These are phyloP conservation scores for Helotiales sp. DNA, from an alignment of 2,329 filamentous ascomycete species.

Conservation along the genomic window DNA sequence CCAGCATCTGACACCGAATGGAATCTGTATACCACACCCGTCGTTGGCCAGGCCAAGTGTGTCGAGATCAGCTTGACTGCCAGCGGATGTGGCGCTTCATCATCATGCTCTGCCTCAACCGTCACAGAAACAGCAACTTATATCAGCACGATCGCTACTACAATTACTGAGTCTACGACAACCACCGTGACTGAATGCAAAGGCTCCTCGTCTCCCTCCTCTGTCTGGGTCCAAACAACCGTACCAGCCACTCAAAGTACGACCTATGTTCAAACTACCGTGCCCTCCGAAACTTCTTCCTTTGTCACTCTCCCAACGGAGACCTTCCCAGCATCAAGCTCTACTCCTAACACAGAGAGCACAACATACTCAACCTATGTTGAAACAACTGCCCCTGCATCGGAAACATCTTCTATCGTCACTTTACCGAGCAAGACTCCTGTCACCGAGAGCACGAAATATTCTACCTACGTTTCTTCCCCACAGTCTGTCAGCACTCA, in stretches of 20 bases:
- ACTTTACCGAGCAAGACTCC: background rate
- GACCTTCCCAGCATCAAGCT: background rate
- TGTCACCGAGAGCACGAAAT: background rate
- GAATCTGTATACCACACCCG: conserved; percentile 52
- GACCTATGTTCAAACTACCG: background rate
- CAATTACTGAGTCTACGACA: background rate
- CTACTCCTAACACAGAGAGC: background rate
- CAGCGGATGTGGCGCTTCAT: conserved; percentile 37
- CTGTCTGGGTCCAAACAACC: background rate
- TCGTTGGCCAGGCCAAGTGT: conserved; percentile 47
- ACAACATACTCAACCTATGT: too few species aligned
- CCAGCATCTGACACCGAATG: conserved; percentile 52
- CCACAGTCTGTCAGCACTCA: background rate
- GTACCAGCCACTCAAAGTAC: background rate
- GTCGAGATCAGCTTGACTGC: conserved; percentile 47
- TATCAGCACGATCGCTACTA: background rate
- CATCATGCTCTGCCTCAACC: background rate
- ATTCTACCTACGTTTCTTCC: too few species aligned
- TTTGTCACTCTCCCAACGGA: background rate
- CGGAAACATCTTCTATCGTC: too few species aligned
- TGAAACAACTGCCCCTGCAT: too few species aligned
- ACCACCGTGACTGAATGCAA: background rate
- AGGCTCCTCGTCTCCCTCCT: background rate
- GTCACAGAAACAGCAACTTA: background rate
- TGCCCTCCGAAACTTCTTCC: background rate